Evolutionary conservation across 768 basidiomycete species (phyloP).

Genomic region (Suillus tomentosus): DNA sequence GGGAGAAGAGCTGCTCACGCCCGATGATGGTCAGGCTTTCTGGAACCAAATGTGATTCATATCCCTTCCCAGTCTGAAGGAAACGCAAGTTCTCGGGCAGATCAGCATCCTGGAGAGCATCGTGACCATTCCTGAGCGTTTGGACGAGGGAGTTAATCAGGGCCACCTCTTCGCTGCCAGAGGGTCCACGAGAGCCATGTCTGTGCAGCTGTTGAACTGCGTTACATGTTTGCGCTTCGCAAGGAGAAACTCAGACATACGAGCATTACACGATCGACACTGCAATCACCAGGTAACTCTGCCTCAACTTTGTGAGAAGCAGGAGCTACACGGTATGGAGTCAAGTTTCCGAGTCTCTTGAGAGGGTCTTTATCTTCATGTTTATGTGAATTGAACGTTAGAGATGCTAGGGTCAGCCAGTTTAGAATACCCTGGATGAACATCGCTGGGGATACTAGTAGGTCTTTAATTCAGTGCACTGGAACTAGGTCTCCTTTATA

Average conservation of each 20-base stretch:
- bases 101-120: conserved; percentile 26
- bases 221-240: neutral
- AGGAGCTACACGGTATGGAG: conserved; percentile 33
- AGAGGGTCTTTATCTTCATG: neutral
- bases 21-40: conserved; percentile 41
- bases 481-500: neutral
- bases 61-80: conserved; percentile 34
- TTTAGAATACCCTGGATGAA: conserved; percentile 1
- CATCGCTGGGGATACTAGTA: neutral
- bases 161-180: conserved; percentile 23
- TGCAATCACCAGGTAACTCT: conserved; percentile 33
- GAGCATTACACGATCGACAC: conserved; percentile 36
- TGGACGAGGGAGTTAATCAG: conserved; percentile 36
- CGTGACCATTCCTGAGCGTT: conserved; percentile 30
- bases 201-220: conserved; percentile 36
- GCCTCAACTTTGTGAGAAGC: conserved; percentile 25
- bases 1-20: conserved; percentile 40
- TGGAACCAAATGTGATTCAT: conserved; percentile 34
- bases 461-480: neutral
- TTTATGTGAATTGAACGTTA: neutral
- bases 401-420: conserved; percentile 6
- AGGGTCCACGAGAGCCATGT: conserved; percentile 44
- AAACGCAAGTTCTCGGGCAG: conserved; percentile 39
- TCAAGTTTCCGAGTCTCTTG: conserved; percentile 31
- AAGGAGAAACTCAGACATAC: conserved; percentile 17